Evolutionary conservation across 805 yeast species (phyloP).

Genomic region (Helenozyma baotianmanensis): DNA sequence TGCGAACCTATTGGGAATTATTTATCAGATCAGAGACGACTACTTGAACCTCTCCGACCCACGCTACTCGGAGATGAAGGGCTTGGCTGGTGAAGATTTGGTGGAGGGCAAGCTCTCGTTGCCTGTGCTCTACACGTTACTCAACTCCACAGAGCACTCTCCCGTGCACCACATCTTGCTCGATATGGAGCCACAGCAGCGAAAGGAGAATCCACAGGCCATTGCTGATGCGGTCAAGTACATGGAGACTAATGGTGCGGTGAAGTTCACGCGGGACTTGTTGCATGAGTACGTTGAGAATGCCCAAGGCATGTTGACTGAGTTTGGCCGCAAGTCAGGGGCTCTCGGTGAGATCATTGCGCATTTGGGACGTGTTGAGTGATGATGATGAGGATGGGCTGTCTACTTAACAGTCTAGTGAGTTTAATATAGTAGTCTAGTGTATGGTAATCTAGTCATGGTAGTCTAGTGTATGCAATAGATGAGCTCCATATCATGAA

Average conservation of each 20-base stretch:
- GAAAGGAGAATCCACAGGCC: constrained; percentile 12
- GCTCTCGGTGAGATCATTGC: no score
- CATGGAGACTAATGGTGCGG: constrained; percentile 22
- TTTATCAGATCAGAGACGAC: constrained; percentile 86
- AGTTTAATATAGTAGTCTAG: no score
- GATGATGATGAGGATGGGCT: no score
- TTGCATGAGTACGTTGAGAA: constrained; percentile 18
- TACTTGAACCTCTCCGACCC: constrained; percentile 61
- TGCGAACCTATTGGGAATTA: constrained; percentile 72
- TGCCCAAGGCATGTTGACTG: constrained; percentile 14
- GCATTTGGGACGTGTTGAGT: no score
- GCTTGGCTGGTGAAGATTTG: constrained; percentile 70
- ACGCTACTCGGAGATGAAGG: constrained; percentile 58
- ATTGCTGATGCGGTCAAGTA: constrained; percentile 18
- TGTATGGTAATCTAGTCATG: no score
- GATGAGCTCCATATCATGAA: no score
- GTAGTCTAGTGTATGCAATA: no score
- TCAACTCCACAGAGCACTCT: not conserved
- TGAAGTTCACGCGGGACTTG: constrained; percentile 21
- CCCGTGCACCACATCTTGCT: constrained; percentile 24
- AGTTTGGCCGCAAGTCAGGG: no score
- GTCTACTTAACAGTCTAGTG: no score
- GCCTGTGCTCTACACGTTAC: constrained; percentile 64
- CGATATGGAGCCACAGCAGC: constrained; percentile 6
- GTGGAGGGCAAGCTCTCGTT: constrained; percentile 87